Evolutionary conservation across 331 rosid genomes (phyloP).

Genomic region (Spiraea crenata): DNA sequence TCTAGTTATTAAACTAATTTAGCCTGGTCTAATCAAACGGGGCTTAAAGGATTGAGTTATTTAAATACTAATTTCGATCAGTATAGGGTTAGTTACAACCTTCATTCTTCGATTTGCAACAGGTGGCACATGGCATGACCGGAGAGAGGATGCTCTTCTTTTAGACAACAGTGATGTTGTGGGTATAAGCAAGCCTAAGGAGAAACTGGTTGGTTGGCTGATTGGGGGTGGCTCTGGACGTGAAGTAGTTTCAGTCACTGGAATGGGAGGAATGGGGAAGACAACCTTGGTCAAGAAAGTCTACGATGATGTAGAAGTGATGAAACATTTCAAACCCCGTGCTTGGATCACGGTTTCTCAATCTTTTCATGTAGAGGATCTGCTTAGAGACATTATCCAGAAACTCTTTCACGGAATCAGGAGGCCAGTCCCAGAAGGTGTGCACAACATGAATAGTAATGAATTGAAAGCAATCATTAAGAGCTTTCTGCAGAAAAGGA

Average conservation of each 20-base stretch:
- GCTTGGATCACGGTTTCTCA: constrained; percentile 61
- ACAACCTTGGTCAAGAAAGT: constrained; percentile 61
- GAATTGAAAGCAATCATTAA: constrained; percentile 42
- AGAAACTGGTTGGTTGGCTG: constrained; percentile 37
- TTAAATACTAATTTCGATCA: not conserved
- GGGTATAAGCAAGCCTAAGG: constrained; percentile 46
- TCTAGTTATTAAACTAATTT: too few species aligned
- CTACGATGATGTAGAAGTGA: constrained; percentile 52
- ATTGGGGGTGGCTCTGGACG: constrained; percentile 27
- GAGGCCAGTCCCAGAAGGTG: constrained; percentile 36
- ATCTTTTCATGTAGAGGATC: constrained; percentile 38
- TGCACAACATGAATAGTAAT: constrained; percentile 36
- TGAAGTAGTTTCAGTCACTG: constrained; percentile 45
- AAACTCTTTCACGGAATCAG: constrained; percentile 38
- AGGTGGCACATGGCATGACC: constrained; percentile 49
- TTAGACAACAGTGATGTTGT: constrained; percentile 54
- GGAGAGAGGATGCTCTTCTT: constrained; percentile 67
- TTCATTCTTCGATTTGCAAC: constrained; percentile 10
- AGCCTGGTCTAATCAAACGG: too few species aligned
- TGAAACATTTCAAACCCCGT: constrained; percentile 44
- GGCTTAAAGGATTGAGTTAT: too few species aligned
- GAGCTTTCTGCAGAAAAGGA: constrained; percentile 38
- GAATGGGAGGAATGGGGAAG: constrained; percentile 59
- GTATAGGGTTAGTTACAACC: not conserved
- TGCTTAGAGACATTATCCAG: constrained; percentile 38